phyloP scores from a whole-genome alignment of 2,329 filamentous ascomycete species.

The Penicillium italicum region DNA sequence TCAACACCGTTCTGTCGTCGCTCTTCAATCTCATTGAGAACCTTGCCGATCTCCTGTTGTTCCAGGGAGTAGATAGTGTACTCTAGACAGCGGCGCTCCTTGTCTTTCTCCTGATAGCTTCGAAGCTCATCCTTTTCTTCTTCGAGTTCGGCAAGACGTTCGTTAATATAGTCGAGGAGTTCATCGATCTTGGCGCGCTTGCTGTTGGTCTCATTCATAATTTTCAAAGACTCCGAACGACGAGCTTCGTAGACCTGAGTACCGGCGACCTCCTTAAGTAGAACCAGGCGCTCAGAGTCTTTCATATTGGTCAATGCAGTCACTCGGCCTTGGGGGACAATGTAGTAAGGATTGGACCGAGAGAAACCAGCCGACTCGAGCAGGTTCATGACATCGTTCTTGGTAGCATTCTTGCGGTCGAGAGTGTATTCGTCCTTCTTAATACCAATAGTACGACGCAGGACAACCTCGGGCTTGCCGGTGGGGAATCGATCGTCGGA shows the following conservation, averaged over 20 bases:
- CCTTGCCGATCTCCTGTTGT: conserved; percentile 71
- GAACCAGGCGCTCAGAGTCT: conserved; percentile 79
- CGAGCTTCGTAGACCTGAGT: conserved; percentile 96
- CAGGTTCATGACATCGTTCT: conserved; percentile 89
- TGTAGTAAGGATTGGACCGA: conserved; percentile 96
- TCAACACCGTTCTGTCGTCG: conserved; percentile 77
- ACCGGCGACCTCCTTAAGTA: conserved; percentile 96
- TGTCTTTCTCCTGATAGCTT: conserved; percentile 91
- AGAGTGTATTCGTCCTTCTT: conserved; percentile 99
- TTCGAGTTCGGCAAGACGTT: conserved; percentile 82
- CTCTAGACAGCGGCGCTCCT: conserved; percentile 84
- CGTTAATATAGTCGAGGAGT: conserved; percentile 84
- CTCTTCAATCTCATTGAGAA: conserved; percentile 78
- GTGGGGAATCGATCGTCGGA: conserved; percentile 93
- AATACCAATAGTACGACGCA: conserved; percentile 89
- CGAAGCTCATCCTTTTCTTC: conserved; percentile 96
- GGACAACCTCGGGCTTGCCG: conserved; percentile 81
- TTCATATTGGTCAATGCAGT: conserved; percentile 98
- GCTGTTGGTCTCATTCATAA: conserved; percentile 94
- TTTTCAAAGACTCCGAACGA: conserved; percentile 86
- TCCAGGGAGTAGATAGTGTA: conserved; percentile 93
- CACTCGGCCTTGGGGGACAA: conserved; percentile 94
- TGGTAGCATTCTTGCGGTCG: conserved; percentile 93
- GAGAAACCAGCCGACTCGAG: conserved; percentile 96
- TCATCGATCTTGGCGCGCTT: conserved; percentile 95